These are phyloP conservation scores for Ganoderma meredithae DNA, from an alignment of 1,284 basidiomycete genomes.

Conservation along the genomic window DNA sequence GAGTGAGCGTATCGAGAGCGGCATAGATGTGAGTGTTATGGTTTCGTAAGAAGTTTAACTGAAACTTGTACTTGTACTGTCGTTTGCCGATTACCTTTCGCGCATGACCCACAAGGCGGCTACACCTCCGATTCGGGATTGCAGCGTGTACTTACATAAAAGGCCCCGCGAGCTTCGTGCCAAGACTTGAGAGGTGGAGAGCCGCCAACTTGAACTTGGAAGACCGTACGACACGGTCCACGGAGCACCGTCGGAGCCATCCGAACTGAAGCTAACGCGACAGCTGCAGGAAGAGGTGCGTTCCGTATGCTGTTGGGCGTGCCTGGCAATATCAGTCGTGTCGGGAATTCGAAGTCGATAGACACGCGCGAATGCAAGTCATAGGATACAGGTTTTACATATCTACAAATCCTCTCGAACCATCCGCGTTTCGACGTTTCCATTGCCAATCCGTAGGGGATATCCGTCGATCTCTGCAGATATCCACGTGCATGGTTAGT, in stretches of 20 bases:
- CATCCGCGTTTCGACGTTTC: background rate
- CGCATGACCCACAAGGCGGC: background rate
- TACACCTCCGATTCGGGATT: background rate
- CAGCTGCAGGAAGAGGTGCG: background rate
- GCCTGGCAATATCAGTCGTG: background rate
- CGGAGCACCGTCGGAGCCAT: background rate
- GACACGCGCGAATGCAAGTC: background rate
- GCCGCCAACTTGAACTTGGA: background rate
- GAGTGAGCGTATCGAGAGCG: background rate
- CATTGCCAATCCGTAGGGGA: background rate
- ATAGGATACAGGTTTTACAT: background rate
- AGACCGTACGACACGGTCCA: background rate
- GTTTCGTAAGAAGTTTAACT: background rate
- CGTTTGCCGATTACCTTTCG: background rate
- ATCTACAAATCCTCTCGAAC: background rate
- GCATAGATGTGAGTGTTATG: background rate
- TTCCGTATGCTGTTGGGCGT: background rate
- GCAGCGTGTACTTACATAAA: background rate
- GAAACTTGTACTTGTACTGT: background rate
- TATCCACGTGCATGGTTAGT: background rate
- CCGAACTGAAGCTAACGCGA: background rate
- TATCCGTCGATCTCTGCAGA: background rate
- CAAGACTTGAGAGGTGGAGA: no score
- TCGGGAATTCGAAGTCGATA: background rate
- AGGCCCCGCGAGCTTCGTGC: background rate